Base-by-base conservation (phyloP, 2,329 filamentous ascomycete genomes). In the Hypoxylon sp. region DNA sequence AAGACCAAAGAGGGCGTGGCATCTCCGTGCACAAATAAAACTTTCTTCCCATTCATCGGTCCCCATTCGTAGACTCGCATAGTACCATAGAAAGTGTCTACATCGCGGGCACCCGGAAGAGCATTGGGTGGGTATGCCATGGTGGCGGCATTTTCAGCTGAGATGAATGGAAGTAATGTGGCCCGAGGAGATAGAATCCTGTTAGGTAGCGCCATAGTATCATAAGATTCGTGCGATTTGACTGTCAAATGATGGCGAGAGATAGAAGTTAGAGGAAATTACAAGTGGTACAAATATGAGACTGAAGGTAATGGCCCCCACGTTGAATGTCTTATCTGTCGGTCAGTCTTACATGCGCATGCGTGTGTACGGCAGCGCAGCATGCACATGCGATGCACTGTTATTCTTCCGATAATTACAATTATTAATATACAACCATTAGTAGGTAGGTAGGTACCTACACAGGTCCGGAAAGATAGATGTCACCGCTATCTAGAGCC, bases 11-110 rank as follows among this genome's bases (percentile, higher is more conserved):
- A 51, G 8, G 64, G 65, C 4, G 65, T 70, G 9, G 62, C 59
- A 46, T 66, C 65, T 26, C 67, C 65, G 41, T 69, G 67, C 5
- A 69, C 53, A 7, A 69, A 53, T 23, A 69, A 44, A 20, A 69
- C 60, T 25, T 67, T 70, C 20, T 57, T 52, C 8, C 67, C 67
- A 16, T 37, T 34, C 29, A 26, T 47, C 7, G 60, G 57, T 3
- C 67, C 67, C 67, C 67, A 70, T 45, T 70, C 67, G 17, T 69
- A 69, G 3, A 67, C 64, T 26, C 65, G 58, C 59, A 69, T 67
- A 8, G 41, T 37, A 15, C 67, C 67, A 23, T 67, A 67, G 3
- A 64, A 60, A 9, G 63, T 67, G 25, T 60, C 43, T 1, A 69
- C 65, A 57, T 69, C 42, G 23, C 67, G 65, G 44, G 63, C 63